Evolutionary conservation across 768 basidiomycete species (phyloP).

Genomic region (Boletus huronensis): DNA sequence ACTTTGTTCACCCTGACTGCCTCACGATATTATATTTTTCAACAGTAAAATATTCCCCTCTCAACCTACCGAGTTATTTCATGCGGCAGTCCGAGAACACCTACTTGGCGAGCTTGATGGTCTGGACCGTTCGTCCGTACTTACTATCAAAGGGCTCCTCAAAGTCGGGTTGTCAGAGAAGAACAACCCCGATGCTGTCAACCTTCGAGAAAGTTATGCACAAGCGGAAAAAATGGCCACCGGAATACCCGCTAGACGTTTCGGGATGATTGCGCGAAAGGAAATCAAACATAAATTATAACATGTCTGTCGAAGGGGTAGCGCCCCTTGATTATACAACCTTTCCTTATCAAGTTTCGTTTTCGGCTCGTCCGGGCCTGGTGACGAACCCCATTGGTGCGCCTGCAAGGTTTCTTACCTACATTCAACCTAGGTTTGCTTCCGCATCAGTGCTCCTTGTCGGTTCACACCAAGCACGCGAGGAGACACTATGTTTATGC

Average conservation of each 20-base stretch:
- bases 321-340: not conserved
- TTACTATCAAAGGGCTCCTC: slow-evolving; percentile 52
- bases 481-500: not conserved
- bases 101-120: slow-evolving; percentile 54
- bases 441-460: not conserved
- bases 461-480: not conserved
- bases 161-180: slow-evolving; percentile 55
- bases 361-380: not conserved
- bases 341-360: not conserved
- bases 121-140: slow-evolving; percentile 53
- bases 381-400: not conserved
- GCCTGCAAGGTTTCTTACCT: not conserved
- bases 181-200: slow-evolving; percentile 60
- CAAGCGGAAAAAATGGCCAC: slow-evolving; percentile 65
- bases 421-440: not conserved
- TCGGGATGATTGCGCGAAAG: slow-evolving; percentile 53
- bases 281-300: slow-evolving; percentile 67
- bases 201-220: slow-evolving; percentile 66
- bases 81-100: slow-evolving; percentile 45
- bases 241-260: slow-evolving; percentile 53
- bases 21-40: not conserved
- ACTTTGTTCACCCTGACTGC: not conserved
- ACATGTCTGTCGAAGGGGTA: not conserved
- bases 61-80: slow-evolving; percentile 51
- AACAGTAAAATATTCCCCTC: slow-evolving; percentile 57